A percentile compares a stretch with the other conserved stretches of the same genome.
phyloP scores from a whole-genome alignment of 208 protist genomes.

The Wallacemonas rigidus region DNA sequence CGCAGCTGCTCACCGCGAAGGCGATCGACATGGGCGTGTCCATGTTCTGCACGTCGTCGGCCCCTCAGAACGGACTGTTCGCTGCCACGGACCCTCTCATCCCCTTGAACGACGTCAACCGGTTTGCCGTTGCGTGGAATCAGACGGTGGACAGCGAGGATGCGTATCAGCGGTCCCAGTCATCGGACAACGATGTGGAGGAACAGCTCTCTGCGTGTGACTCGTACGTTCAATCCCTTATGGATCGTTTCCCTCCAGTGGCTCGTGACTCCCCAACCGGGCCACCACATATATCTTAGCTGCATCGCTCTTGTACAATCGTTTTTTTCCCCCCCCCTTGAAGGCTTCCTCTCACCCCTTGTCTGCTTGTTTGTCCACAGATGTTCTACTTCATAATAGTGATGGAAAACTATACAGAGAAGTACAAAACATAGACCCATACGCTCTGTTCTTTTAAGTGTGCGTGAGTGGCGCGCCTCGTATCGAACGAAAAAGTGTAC shows the following conservation, averaged over 20 bases:
- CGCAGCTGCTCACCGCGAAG: slow-evolving; percentile 36
- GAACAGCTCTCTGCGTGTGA: slow-evolving; percentile 27
- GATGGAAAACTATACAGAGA: too few species aligned
- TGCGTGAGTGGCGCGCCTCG: too few species aligned
- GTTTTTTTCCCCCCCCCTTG: too few species aligned
- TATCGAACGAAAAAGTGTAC: too few species aligned
- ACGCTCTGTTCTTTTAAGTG: too few species aligned
- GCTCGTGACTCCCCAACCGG: not conserved
- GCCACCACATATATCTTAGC: not conserved
- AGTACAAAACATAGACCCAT: too few species aligned
- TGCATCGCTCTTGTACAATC: too few species aligned
- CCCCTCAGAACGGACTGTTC: slow-evolving; percentile 31
- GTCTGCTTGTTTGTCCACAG: too few species aligned
- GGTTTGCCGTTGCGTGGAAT: slow-evolving; percentile 49
- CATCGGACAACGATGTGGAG: slow-evolving; percentile 19
- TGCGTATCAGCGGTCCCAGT: not conserved
- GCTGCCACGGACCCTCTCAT: slow-evolving; percentile 24
- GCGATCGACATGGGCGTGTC: slow-evolving; percentile 52
- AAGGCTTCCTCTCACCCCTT: too few species aligned
- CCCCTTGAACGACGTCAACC: slow-evolving; percentile 30
- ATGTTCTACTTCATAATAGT: too few species aligned
- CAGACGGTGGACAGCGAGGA: slow-evolving; percentile 18
- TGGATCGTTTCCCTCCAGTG: not conserved
- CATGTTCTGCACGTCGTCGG: slow-evolving; percentile 39
- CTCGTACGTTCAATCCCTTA: slow-evolving; percentile 35